Evolutionary conservation across 2,329 filamentous ascomycete species (phyloP), one percentile per base, ranked within the genome.

Genomic region (Leptographium flavum): DNA sequence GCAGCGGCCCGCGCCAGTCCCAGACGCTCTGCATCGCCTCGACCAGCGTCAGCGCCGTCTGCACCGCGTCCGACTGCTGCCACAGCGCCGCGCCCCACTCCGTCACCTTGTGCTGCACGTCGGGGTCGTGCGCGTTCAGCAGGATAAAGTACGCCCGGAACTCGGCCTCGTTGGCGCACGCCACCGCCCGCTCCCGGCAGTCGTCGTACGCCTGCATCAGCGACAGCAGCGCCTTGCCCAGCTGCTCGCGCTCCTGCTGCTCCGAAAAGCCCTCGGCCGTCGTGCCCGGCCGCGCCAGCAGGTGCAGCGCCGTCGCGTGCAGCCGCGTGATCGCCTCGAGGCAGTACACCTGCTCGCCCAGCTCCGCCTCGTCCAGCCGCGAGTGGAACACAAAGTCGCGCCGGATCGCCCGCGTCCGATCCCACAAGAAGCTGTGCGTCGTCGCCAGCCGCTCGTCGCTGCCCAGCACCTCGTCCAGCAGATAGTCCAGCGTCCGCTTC

Each of bases 381-480:
- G 77, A 78, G 50, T 83, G 78, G 48, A 82, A 80, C 17, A 76
- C 76, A 53, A 83, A 80, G 55, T 83, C 79, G 49, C 79, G 73
- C 22, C 79, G 74, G 46, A 83, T 76, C 9, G 77, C 77, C 47
- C 79, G 67, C 21, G 79, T 81, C 37, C 79, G 68, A 55, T 83
- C 79, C 77, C 79, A 82, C 2, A 83, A 63, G 47, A 81, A 83
- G 46, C 71, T 73, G 54, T 83, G 79, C 37, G 74, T 62, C 5
- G 60, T 53, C 0, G 73, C 66, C 7, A 83, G 63, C 41, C 74
- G 50, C 33, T 50, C 67, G 48, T 67, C 68, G 39, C 80, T 73
- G 5, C 68, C 61, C 38, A 83, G 61, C 3, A 83, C 61, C 42
- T 72, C 66, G 53, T 79, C 68, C 39, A 83, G 65, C 4, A 83